A percentile compares a stretch with the other conserved stretches of the same genome.
phyloP scores from a whole-genome alignment of 345 rosid species.

The Hibiscus trionum region DNA sequence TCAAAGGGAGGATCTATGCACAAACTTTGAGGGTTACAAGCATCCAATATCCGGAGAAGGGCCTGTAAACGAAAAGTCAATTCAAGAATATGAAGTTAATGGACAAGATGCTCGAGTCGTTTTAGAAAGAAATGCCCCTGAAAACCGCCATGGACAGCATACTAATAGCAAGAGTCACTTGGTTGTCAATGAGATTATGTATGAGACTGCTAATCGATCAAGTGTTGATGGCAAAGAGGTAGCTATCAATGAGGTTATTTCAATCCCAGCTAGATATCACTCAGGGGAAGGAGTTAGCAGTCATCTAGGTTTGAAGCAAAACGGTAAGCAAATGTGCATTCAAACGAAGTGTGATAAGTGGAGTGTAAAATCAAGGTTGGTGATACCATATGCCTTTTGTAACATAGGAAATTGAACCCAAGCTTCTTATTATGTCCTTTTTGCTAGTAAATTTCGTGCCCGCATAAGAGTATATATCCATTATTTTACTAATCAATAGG shows the following conservation, averaged over 20 bases:
- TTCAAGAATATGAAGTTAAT: background rate
- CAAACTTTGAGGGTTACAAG: background rate
- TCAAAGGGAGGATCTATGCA: background rate
- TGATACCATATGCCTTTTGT: slow-evolving; percentile 7
- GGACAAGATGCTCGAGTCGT: background rate
- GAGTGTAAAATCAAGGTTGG: slow-evolving; percentile 45
- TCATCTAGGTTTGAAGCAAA: slow-evolving; percentile 21
- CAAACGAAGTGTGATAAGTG: slow-evolving; percentile 21
- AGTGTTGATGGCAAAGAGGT: slow-evolving; percentile 15
- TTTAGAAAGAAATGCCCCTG: background rate
- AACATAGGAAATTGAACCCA: slow-evolving; percentile 12
- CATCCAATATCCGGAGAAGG: background rate
- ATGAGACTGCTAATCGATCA: slow-evolving; percentile 10
- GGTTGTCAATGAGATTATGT: slow-evolving; percentile 13
- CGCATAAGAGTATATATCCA: slow-evolving; percentile 14
- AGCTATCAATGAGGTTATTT: slow-evolving; percentile 6
- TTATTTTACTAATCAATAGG: slow-evolving; percentile 26
- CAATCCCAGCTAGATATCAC: background rate
- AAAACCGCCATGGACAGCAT: slow-evolving; percentile 9
- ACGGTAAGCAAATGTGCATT: slow-evolving; percentile 20
- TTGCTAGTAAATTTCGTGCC: slow-evolving; percentile 10
- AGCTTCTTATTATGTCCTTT: slow-evolving; percentile 11
- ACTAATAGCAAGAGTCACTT: slow-evolving; percentile 9
- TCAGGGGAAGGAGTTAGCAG: slow-evolving; percentile 13
- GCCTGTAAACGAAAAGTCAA: background rate